These are phyloP conservation scores for Solanum rostratum DNA, from an alignment of 257 asterid genomes.

Conservation along the genomic window DNA sequence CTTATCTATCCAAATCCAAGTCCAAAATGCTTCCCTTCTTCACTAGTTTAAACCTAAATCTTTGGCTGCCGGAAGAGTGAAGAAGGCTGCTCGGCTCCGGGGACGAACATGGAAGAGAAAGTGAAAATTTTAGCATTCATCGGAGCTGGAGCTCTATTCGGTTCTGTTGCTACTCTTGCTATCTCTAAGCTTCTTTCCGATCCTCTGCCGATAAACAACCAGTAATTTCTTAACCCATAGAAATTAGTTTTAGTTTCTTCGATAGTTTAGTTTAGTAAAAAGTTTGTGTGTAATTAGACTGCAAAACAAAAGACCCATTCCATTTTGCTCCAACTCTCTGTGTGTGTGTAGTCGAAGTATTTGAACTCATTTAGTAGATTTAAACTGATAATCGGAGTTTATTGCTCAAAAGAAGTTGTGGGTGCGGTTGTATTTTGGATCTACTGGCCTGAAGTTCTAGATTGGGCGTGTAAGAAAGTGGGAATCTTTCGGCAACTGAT, in stretches of 20 bases:
- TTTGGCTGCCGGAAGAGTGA: not conserved
- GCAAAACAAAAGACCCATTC: not conserved
- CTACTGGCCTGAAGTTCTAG: not conserved
- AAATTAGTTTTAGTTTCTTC: not conserved
- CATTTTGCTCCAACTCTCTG: not conserved
- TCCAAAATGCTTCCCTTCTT: not conserved
- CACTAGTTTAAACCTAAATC: not conserved
- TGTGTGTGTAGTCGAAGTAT: not conserved
- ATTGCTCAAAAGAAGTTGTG: not conserved
- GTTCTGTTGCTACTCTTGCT: slow-evolving; percentile 10
- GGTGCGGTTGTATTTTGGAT: not conserved
- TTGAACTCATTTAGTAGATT: not conserved
- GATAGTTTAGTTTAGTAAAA: not conserved
- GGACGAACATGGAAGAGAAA: slow-evolving; percentile 44
- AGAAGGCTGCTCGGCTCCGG: not conserved
- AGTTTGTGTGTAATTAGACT: not conserved
- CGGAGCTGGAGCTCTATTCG: not conserved
- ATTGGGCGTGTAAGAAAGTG: not conserved
- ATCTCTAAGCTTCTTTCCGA: slow-evolving; percentile 50
- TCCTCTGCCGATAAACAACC: not conserved
- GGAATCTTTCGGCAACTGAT: not conserved
- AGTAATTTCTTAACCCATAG: not conserved
- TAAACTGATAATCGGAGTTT: not conserved
- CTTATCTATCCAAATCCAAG: not conserved
- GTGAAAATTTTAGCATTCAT: not conserved